These are phyloP conservation scores for Apiospora saccharicola DNA, from an alignment of 2,329 filamentous ascomycete species.

Conservation along the genomic window DNA sequence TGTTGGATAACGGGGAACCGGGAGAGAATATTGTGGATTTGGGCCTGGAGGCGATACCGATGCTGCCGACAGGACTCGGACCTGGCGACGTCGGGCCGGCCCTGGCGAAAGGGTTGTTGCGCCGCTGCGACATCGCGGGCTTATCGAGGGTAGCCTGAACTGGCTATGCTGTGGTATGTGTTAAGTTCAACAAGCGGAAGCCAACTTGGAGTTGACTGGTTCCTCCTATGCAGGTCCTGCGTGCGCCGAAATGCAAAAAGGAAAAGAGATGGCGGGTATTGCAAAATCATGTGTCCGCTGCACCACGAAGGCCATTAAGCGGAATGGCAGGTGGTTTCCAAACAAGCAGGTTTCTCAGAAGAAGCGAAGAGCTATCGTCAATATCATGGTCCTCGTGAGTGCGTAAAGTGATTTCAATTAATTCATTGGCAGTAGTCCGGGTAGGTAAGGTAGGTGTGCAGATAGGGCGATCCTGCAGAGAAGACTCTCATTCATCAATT, in stretches of 20 bases:
- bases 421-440: not conserved
- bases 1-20: conserved; percentile 53
- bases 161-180: conserved; percentile 7
- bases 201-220: conserved; percentile 16
- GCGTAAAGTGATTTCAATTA: conserved; percentile 11
- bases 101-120: conserved; percentile 82
- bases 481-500: no score
- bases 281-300: conserved; percentile 21
- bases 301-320: conserved; percentile 25
- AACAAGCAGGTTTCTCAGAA: conserved; percentile 23
- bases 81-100: conserved; percentile 72
- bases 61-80: conserved; percentile 45
- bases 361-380: conserved; percentile 25
- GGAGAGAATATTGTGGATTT: conserved; percentile 78
- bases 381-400: conserved; percentile 14
- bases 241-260: conserved; percentile 22
- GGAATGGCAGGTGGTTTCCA: conserved; percentile 3
- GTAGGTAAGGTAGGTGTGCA: not conserved
- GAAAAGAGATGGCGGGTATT: conserved; percentile 11
- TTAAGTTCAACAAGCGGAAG: conserved; percentile 19
- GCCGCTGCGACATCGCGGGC: conserved; percentile 72
- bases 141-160: conserved; percentile 53
- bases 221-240: conserved; percentile 19
- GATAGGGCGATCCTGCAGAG: not conserved
- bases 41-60: conserved; percentile 58